Evolutionary conservation across 768 basidiomycete genomes (phyloP).

Genomic region (Kwoniella sp.): DNA sequence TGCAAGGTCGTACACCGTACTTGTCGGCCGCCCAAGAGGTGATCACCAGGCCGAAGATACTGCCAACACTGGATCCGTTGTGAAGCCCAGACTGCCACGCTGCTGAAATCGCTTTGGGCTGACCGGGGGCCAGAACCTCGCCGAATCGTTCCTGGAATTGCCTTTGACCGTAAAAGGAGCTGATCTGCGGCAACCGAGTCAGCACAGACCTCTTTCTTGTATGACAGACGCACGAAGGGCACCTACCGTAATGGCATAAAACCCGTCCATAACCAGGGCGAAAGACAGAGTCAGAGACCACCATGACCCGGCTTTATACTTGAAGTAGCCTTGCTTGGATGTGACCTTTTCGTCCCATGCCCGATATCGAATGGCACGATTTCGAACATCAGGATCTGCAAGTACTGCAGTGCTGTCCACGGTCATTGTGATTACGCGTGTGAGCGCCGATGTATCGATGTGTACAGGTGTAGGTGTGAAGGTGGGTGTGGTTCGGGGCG

Average conservation of each 20-base stretch:
- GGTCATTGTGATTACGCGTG: not conserved
- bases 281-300: constrained; percentile 31
- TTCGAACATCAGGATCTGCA: not conserved
- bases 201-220: not conserved
- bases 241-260: not conserved
- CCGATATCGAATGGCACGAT: not conserved
- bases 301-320: constrained; percentile 43
- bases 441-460: too few relatives aligned
- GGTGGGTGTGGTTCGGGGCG: not conserved
- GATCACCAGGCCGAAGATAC: constrained; percentile 40
- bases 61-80: constrained; percentile 49
- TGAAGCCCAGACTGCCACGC: constrained; percentile 54
- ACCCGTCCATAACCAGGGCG: constrained; percentile 36
- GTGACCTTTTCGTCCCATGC: not conserved
- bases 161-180: constrained; percentile 38
- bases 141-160: constrained; percentile 34
- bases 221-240: not conserved
- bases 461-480: not conserved
- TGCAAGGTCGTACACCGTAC: constrained; percentile 36
- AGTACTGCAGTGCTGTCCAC: not conserved
- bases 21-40: constrained; percentile 27
- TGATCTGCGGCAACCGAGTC: constrained; percentile 15
- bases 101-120: constrained; percentile 32
- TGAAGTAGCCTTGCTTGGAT: not conserved
- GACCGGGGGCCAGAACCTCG: constrained; percentile 7